Evolutionary conservation across 2,329 filamentous ascomycete genomes (phyloP).

Genomic region (Dryadomyces quercus-mongolicae): DNA sequence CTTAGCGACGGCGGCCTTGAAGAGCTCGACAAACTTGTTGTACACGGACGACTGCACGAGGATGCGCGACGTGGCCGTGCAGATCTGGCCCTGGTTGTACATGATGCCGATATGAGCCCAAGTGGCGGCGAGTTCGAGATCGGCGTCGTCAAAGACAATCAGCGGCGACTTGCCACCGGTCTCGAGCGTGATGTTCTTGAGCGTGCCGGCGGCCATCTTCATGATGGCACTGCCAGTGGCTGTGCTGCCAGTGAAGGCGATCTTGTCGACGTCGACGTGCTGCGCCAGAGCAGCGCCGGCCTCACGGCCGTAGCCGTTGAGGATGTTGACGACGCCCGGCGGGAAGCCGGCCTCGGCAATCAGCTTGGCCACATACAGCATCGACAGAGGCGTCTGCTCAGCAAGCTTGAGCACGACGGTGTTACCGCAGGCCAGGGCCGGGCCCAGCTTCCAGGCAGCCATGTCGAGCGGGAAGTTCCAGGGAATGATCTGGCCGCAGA

Average conservation of each 20-base stretch:
- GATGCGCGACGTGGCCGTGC: constrained; percentile 47
- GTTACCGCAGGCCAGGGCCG: constrained; percentile 53
- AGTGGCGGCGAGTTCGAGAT: constrained; percentile 51
- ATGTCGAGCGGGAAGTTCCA: constrained; percentile 75
- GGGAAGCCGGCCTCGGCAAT: constrained; percentile 62
- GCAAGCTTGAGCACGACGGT: constrained; percentile 51
- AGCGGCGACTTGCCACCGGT: constrained; percentile 51
- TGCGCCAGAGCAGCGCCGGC: constrained; percentile 53
- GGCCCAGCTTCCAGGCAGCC: constrained; percentile 67
- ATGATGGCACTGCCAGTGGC: constrained; percentile 58
- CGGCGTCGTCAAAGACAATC: constrained; percentile 49
- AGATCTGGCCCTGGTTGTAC: constrained; percentile 50
- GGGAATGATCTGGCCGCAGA: constrained; percentile 65
- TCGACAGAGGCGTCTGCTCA: constrained; percentile 52
- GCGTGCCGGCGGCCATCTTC: constrained; percentile 51
- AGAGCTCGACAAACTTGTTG: constrained; percentile 49
- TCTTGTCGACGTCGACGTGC: constrained; percentile 54
- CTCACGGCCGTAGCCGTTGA: constrained; percentile 55
- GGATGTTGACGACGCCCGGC: constrained; percentile 60
- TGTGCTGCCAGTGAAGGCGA: constrained; percentile 62
- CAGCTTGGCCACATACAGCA: constrained; percentile 50
- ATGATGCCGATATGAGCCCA: constrained; percentile 31
- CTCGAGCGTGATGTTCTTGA: constrained; percentile 51
- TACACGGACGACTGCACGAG: constrained; percentile 45
- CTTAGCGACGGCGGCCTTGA: constrained; percentile 44